Conservation (phyloP, 805 yeast species). For the Scheffersomyces lignosus region DNA sequence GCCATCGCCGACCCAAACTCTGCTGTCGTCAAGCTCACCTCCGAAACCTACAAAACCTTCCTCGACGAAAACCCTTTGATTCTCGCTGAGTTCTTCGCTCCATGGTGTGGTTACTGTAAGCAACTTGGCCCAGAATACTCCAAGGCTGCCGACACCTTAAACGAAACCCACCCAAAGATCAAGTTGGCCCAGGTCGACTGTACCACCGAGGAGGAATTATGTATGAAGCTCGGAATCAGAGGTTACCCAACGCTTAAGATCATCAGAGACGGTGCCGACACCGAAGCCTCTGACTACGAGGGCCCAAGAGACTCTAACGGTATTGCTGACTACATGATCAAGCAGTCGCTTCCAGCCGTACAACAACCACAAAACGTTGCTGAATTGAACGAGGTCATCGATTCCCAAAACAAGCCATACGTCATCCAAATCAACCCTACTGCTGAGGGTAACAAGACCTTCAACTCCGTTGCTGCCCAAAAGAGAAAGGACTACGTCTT, state of each 20-base stretch:
- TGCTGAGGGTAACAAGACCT: constrained; percentile 28
- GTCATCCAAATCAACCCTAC: constrained; percentile 52
- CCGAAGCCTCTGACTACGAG: constrained; percentile 57
- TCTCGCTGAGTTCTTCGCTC: constrained; percentile 85
- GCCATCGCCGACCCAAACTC: constrained; percentile 82
- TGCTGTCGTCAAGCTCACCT: constrained; percentile 79
- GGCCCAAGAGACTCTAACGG: constrained; percentile 85
- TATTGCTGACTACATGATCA: constrained; percentile 75
- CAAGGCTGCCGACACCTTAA: constrained; percentile 66
- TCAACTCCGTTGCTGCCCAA: constrained; percentile 57
- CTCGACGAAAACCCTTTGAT: constrained; percentile 74
- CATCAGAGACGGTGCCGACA: constrained; percentile 52
- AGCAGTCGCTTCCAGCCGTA: constrained; percentile 75
- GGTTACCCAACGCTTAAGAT: constrained; percentile 88
- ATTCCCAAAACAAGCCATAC: constrained; percentile 50
- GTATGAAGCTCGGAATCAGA: constrained; percentile 63
- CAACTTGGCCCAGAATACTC: constrained; percentile 77
- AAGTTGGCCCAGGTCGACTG: constrained; percentile 84
- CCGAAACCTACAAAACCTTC: constrained; percentile 64
- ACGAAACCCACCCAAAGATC: constrained; percentile 53
- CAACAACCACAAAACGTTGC: constrained; percentile 43
- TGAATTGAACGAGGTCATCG: constrained; percentile 51
- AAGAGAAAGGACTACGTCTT: constrained; percentile 67
- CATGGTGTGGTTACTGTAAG: constrained; percentile 99
- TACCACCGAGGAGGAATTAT: constrained; percentile 71